Conservation (phyloP, 2,329 filamentous ascomycete genomes). For the Arachnomyces sp. region DNA sequence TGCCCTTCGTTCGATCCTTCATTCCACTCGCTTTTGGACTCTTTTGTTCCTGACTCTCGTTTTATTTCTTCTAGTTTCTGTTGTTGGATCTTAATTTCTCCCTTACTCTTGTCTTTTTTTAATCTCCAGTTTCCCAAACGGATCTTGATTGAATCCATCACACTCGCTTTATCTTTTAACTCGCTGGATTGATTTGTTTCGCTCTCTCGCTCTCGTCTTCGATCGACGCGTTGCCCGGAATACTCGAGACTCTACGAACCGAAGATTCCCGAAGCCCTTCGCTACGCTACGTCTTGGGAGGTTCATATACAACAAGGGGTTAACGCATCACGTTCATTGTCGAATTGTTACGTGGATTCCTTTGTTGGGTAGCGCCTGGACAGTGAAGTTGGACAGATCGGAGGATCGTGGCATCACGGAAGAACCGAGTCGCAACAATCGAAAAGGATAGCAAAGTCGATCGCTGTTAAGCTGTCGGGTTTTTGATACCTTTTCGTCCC, state of each 20-base stretch:
- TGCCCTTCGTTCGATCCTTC: background rate
- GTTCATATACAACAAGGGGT: too few relatives aligned
- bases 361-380: background rate
- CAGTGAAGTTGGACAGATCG: background rate
- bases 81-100: constrained; percentile 1
- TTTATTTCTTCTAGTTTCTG: background rate
- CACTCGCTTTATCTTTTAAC: too few relatives aligned
- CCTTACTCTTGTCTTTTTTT: constrained; percentile 1
- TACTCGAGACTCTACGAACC: too few relatives aligned
- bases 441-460: background rate
- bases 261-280: too few relatives aligned
- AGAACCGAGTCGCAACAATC: too few relatives aligned
- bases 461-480: background rate
- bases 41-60: background rate
- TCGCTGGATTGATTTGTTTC: too few relatives aligned
- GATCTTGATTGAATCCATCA: constrained; percentile 1
- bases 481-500: background rate
- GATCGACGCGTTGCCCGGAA: too few relatives aligned
- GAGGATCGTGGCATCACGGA: too few relatives aligned
- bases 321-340: background rate
- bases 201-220: too few relatives aligned
- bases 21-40: background rate
- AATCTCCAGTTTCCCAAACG: background rate
- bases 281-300: too few relatives aligned
- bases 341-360: background rate